A percentile compares a stretch with the other conserved stretches of the same genome.
Evolutionary conservation across 225 moss, liverwort and hornwort species (phyloP).

Genomic region (Neckera pumila): DNA sequence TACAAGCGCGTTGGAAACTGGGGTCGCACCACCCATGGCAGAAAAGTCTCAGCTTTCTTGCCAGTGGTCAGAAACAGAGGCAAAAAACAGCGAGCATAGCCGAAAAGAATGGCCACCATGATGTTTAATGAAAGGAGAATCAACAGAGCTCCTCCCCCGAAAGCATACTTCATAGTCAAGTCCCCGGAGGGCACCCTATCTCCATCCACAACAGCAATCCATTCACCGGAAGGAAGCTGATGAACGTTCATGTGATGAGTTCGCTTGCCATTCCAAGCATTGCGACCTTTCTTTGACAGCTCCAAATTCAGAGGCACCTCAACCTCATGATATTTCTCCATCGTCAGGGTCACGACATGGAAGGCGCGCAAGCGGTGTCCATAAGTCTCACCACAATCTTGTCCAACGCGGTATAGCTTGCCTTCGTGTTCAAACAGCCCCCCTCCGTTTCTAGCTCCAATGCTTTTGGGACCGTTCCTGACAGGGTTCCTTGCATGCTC

Average conservation of each 20-base stretch:
- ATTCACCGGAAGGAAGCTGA: slow-evolving; percentile 64
- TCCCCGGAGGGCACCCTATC: slow-evolving; percentile 84
- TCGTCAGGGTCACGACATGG: slow-evolving; percentile 46
- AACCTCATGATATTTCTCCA: slow-evolving; percentile 42
- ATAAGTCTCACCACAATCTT: slow-evolving; percentile 84
- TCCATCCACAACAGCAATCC: slow-evolving; percentile 95
- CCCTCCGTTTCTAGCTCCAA: slow-evolving; percentile 79
- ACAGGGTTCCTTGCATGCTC: slow-evolving; percentile 70
- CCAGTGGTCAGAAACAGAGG: slow-evolving; percentile 23
- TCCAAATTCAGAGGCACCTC: slow-evolving; percentile 65
- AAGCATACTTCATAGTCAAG: slow-evolving; percentile 24
- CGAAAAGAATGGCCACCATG: slow-evolving; percentile 50
- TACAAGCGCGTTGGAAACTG: slow-evolving; percentile 42
- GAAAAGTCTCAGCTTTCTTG: slow-evolving; percentile 25
- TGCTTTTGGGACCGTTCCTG: slow-evolving; percentile 35
- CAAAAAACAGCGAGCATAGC: slow-evolving; percentile 41
- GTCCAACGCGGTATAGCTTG: slow-evolving; percentile 70
- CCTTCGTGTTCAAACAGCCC: slow-evolving; percentile 59
- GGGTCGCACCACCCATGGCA: slow-evolving; percentile 34
- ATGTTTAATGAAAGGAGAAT: slow-evolving; percentile 28
- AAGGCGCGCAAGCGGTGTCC: slow-evolving; percentile 72
- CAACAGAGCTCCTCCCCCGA: slow-evolving; percentile 38
- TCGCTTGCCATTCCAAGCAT: slow-evolving; percentile 84
- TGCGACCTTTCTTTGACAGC: slow-evolving; percentile 58
- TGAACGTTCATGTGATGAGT: slow-evolving; percentile 83